Evolutionary conservation across 345 rosid genomes (phyloP).

Genomic region (Rubroshorea leprosula): DNA sequence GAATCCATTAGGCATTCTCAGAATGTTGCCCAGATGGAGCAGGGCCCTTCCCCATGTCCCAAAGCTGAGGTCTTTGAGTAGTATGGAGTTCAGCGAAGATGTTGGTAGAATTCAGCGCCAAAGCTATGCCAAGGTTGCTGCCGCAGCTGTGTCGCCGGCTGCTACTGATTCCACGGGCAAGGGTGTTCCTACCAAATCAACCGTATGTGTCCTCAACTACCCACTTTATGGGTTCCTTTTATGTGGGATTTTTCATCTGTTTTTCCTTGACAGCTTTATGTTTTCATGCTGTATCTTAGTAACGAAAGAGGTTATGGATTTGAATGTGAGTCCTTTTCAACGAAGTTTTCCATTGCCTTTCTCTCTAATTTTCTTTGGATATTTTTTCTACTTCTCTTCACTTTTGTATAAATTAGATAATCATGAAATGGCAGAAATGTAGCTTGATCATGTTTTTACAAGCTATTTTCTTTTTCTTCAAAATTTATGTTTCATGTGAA

Average conservation of each 20-base stretch:
- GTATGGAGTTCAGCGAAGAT: slow-evolving; percentile 22
- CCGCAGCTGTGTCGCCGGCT: slow-evolving; percentile 36
- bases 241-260: background rate
- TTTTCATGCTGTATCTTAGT: too few species aligned
- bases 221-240: background rate
- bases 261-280: background rate
- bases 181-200: slow-evolving; percentile 27
- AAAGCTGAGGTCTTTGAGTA: slow-evolving; percentile 30
- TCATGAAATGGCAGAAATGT: background rate
- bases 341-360: too few species aligned
- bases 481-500: background rate
- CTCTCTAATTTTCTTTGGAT: too few species aligned
- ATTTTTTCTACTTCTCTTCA: too few species aligned
- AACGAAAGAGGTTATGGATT: too few species aligned
- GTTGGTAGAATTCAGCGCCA: slow-evolving; percentile 23
- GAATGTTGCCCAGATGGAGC: slow-evolving; percentile 59
- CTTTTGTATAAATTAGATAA: too few species aligned
- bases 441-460: background rate
- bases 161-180: slow-evolving; percentile 21
- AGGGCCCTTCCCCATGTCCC: slow-evolving; percentile 32
- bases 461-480: background rate
- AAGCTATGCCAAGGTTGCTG: slow-evolving; percentile 34
- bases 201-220: slow-evolving; percentile 27
- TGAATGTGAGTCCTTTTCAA: too few species aligned
- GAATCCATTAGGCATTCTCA: background rate